Evolutionary conservation across 805 yeast species (phyloP).

Genomic region (Ogataea sp.): DNA sequence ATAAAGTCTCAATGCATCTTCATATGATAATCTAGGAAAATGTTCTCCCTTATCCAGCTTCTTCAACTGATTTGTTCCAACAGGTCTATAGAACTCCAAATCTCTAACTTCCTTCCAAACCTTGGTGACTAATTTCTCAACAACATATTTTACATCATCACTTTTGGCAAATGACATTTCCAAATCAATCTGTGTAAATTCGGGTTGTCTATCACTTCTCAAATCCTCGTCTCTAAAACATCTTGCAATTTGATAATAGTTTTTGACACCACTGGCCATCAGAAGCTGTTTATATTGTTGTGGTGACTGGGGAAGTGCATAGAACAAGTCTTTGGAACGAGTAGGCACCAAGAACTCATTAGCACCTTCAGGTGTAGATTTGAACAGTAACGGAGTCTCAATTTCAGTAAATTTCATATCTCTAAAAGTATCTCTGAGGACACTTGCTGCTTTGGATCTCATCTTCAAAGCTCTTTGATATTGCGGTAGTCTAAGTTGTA

Average conservation of each 20-base stretch:
- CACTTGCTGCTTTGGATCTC: slow-evolving; percentile 47
- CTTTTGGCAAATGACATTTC: slow-evolving; percentile 82
- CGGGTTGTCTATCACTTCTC: slow-evolving; percentile 93
- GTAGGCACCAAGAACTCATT: slow-evolving; percentile 94
- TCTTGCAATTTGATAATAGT: slow-evolving; percentile 84
- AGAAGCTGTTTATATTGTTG: slow-evolving; percentile 93
- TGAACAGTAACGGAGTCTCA: slow-evolving; percentile 89
- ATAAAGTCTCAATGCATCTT: slow-evolving; percentile 59
- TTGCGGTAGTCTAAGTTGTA: slow-evolving; percentile 61
- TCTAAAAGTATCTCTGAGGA: slow-evolving; percentile 30
- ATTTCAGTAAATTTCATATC: slow-evolving; percentile 58
- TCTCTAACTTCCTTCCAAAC: slow-evolving; percentile 48
- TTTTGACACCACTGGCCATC: slow-evolving; percentile 87
- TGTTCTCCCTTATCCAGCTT: slow-evolving; percentile 14
- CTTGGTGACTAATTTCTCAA: slow-evolving; percentile 46
- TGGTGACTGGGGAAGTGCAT: slow-evolving; percentile 95
- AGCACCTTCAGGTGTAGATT: slow-evolving; percentile 98
- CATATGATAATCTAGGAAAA: slow-evolving; percentile 48
- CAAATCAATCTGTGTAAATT: slow-evolving; percentile 93
- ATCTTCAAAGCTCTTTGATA: slow-evolving; percentile 48
- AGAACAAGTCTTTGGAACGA: slow-evolving; percentile 49
- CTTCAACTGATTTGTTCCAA: slow-evolving; percentile 24
- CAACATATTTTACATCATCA: slow-evolving; percentile 55
- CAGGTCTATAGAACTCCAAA: slow-evolving; percentile 30
- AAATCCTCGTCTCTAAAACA: slow-evolving; percentile 97